phyloP scores from a whole-genome alignment of 176 grass and related monocot genomes.

The Dendrocalamus sinicus region DNA sequence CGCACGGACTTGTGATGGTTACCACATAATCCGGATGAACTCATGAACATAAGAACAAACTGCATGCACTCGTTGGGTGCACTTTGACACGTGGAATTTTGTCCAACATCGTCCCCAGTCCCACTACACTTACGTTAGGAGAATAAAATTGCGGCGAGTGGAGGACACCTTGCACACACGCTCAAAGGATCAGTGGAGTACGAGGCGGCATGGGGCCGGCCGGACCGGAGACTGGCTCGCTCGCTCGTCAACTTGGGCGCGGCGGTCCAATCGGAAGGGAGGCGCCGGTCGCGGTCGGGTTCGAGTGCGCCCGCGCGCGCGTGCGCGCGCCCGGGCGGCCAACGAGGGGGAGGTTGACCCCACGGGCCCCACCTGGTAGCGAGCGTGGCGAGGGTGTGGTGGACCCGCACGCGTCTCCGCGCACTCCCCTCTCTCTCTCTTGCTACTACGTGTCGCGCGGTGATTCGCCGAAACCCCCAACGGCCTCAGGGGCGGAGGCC shows the following conservation, averaged over 20 bases:
- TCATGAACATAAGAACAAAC: not conserved
- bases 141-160: not conserved
- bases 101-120: not conserved
- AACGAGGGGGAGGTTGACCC: not conserved
- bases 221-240: not conserved
- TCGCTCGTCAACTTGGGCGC: slow-evolving; percentile 18
- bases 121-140: not conserved
- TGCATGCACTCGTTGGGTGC: not conserved
- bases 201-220: slow-evolving; percentile 8
- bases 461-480: slow-evolving; percentile 1
- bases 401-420: slow-evolving; percentile 17
- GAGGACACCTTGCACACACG: not conserved
- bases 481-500: slow-evolving; percentile 26
- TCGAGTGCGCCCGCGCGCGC: not conserved
- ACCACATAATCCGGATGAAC: not conserved
- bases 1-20: not conserved
- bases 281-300: slow-evolving; percentile 21
- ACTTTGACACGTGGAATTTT: not conserved
- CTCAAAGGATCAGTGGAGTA: not conserved
- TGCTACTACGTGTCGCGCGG: not conserved
- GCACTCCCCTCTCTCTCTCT: not conserved
- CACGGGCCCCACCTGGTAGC: not conserved
- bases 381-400: not conserved
- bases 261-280: not conserved
- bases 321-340: not conserved